phyloP scores from a whole-genome alignment of 495 filamentous ascomycete species.

The Talaromyces borbonicus region DNA sequence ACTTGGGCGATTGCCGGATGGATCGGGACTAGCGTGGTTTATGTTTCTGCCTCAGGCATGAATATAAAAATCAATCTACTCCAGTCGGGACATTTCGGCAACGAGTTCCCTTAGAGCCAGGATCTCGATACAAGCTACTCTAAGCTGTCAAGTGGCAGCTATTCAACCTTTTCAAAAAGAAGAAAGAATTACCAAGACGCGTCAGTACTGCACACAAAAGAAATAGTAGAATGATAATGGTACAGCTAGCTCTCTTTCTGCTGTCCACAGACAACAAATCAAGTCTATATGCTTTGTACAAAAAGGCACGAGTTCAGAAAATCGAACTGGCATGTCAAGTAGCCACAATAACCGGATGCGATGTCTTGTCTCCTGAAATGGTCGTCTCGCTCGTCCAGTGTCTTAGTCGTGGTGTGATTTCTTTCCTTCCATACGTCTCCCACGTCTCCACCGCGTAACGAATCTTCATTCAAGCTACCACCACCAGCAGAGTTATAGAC shows the following conservation, averaged over 20 bases:
- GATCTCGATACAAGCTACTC: no score
- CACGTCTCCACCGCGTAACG: not conserved
- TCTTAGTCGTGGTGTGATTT: not conserved
- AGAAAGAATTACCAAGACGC: no score
- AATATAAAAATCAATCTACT: not conserved
- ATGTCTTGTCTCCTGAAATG: no score
- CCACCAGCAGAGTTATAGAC: not conserved
- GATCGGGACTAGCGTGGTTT: constrained; percentile 1
- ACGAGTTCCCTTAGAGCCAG: no score
- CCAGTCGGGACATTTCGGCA: constrained; percentile 4
- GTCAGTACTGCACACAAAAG: no score
- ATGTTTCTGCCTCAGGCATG: not conserved
- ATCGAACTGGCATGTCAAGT: not conserved
- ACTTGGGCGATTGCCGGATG: not conserved
- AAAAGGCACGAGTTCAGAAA: not conserved
- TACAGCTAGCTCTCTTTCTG: constrained; percentile 9
- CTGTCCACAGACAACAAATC: constrained; percentile 1
- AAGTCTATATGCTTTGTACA: constrained; percentile 12
- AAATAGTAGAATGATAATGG: constrained; percentile 5
- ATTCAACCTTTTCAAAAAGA: no score
- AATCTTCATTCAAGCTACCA: not conserved
- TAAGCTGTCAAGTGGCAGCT: no score
- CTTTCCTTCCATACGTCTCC: not conserved
- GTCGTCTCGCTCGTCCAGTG: not conserved
- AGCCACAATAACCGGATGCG: no score